Conservation (phyloP, 768 basidiomycete genomes). For the Gelatoporia subvermispora region DNA sequence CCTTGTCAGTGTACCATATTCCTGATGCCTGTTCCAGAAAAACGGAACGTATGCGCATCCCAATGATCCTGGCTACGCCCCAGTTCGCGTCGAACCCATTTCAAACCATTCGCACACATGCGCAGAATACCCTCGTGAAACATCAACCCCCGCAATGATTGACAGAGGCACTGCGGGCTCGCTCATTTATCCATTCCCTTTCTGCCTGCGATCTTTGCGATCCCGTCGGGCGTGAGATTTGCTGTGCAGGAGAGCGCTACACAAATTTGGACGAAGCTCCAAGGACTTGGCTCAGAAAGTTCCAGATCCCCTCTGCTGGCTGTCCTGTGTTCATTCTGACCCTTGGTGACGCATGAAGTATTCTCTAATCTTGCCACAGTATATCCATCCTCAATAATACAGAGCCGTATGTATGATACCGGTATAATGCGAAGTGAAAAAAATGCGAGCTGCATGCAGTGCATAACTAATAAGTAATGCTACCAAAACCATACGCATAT, state of each 20-base stretch:
- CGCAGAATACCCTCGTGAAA: conserved; percentile 69
- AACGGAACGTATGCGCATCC: conserved; percentile 63
- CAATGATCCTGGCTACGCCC: conserved; percentile 61
- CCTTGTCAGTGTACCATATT: conserved; percentile 6
- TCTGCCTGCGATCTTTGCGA: background rate
- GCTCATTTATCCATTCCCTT: too few relatives aligned
- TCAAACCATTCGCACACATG: conserved; percentile 73
- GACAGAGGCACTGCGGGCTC: background rate
- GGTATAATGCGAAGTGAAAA: conserved; percentile 2
- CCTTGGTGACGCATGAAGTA: background rate
- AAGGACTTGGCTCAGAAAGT: too few relatives aligned
- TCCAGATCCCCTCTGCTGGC: too few relatives aligned
- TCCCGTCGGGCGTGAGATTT: background rate
- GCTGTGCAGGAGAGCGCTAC: background rate
- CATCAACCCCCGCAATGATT: conserved; percentile 26
- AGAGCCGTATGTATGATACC: conserved; percentile 1
- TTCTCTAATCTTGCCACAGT: background rate
- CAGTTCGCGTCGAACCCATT: conserved; percentile 69
- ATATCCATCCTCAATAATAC: background rate
- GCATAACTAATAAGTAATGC: background rate
- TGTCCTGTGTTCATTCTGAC: too few relatives aligned
- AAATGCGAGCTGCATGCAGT: background rate
- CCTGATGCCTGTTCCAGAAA: conserved; percentile 37
- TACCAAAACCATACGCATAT: background rate
- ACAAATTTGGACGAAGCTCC: background rate